phyloP scores from a whole-genome alignment of 202 grass and related monocot species.

The Brachypodium distachyon region DNA sequence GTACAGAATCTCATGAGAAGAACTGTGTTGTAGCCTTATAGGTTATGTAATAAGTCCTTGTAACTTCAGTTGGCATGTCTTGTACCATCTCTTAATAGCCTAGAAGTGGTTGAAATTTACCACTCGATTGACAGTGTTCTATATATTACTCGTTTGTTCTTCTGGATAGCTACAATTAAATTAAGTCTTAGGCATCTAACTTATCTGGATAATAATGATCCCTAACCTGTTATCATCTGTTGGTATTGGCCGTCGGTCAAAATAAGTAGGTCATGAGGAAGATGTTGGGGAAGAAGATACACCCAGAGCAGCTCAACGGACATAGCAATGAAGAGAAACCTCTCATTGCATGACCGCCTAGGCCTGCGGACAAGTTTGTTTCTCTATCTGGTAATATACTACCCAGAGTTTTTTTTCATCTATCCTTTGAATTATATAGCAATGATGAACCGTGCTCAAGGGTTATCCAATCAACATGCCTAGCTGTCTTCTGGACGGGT shows the following conservation, averaged over 20 bases:
- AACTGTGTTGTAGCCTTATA: not conserved
- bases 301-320: conserved; percentile 59
- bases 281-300: conserved; percentile 96
- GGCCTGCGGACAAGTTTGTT: conserved; percentile 10
- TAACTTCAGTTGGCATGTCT: not conserved
- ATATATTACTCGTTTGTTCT: not conserved
- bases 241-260: conserved; percentile 23
- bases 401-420: conserved; percentile 2
- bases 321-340: conserved; percentile 20
- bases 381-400: conserved; percentile 45
- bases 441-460: not conserved
- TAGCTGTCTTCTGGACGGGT: not conserved
- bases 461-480: not conserved
- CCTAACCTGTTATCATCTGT: conserved; percentile 13
- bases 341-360: conserved; percentile 35
- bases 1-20: not conserved
- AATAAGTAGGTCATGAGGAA: conserved; percentile 88
- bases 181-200: not conserved
- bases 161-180: not conserved
- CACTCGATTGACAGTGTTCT: not conserved
- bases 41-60: not conserved
- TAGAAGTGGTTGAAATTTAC: conserved; percentile 6
- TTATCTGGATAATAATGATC: not conserved
- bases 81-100: not conserved
- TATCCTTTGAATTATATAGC: not conserved